Base-by-base conservation (phyloP, 148 eudicot species). In the Amaranthus cruentus region DNA sequence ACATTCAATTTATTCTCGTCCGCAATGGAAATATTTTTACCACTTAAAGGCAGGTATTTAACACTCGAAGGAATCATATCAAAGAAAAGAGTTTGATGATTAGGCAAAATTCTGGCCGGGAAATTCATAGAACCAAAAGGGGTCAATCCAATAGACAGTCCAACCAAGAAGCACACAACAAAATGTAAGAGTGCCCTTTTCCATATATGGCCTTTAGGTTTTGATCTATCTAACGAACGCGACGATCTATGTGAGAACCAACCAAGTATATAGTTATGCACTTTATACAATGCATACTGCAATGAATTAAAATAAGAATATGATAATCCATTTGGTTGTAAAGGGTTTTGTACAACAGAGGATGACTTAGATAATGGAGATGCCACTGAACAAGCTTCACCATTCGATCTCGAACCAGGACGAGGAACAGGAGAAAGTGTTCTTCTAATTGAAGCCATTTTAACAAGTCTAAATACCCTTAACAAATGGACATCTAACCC, bases 331-430 rank as follows among this genome's bases (percentile, higher is more conserved):
- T 78, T 62, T 0, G 86, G 80, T 10, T 82, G 78, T 13, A 73
- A 78, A 72, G 79, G 65, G 66, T 67, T 82, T 51, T 77, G 90
- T 54, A 72, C 77, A 73, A 84, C 77, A 61, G 92, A 88, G 46
- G 97, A 85, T 51, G 91, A 81, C 70, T 83, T 88, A 7, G 97
- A 92, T 56, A 92, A 58, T 3, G 97, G 95, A n/a, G 97, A 92
- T 52, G 91, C 84, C 77, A 85, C 87, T 7, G 81, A 81, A 81
- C 82, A 76, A 13, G 87, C 85, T 75, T 92, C 95, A 47, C 90
- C 95, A 78, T 78, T 84, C 46, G 69, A 71, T 66, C 78, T 66
- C 48, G 76, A 71, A 68, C 89, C 90, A 0, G 90, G 86, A 42
- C 89, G 78, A 71, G 97, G 90, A 68, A 91, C 87, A 0, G 97